Conservation (phyloP, 768 basidiomycete genomes). For the Lentinula sp. region DNA sequence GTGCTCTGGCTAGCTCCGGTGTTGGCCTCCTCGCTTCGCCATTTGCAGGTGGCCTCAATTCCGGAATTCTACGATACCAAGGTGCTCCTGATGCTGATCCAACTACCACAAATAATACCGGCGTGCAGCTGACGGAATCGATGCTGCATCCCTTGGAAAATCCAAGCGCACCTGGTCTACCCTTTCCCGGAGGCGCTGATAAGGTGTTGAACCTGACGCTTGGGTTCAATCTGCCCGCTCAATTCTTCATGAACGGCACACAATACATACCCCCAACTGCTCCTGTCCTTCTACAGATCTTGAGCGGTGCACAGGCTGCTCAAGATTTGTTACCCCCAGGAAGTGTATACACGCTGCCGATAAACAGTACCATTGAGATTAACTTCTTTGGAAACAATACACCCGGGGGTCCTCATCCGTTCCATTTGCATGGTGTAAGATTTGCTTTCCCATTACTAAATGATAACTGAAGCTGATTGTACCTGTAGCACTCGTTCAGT, state of each 20-base stretch:
- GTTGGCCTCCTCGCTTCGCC: conserved; percentile 22
- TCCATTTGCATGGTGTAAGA: conserved; percentile 41
- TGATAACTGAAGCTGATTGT: background rate
- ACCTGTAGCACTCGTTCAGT: conserved; percentile 20
- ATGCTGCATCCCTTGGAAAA: conserved; percentile 25
- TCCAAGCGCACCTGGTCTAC: conserved; percentile 32
- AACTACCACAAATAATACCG: conserved; percentile 13
- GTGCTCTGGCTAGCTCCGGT: conserved; percentile 24
- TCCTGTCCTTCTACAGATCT: conserved; percentile 40
- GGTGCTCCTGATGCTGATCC: conserved; percentile 38
- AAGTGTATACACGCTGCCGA: conserved; percentile 33
- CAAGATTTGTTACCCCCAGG: conserved; percentile 29
- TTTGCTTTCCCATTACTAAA: background rate
- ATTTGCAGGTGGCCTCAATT: conserved; percentile 24
- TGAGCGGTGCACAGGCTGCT: conserved; percentile 29
- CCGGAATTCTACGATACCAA: conserved; percentile 35
- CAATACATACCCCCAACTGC: conserved; percentile 23
- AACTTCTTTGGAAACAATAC: conserved; percentile 16
- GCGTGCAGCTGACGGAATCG: conserved; percentile 16
- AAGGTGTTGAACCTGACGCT: conserved; percentile 25
- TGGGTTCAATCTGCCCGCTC: conserved; percentile 12
- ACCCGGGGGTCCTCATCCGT: conserved; percentile 31
- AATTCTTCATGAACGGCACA: conserved; percentile 19
- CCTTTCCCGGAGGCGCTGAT: conserved; percentile 33
- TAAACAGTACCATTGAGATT: conserved; percentile 38